These are phyloP conservation scores for Spencermartinsiella ligniputridi DNA, from an alignment of 1,139 yeast species.

Conservation along the genomic window DNA sequence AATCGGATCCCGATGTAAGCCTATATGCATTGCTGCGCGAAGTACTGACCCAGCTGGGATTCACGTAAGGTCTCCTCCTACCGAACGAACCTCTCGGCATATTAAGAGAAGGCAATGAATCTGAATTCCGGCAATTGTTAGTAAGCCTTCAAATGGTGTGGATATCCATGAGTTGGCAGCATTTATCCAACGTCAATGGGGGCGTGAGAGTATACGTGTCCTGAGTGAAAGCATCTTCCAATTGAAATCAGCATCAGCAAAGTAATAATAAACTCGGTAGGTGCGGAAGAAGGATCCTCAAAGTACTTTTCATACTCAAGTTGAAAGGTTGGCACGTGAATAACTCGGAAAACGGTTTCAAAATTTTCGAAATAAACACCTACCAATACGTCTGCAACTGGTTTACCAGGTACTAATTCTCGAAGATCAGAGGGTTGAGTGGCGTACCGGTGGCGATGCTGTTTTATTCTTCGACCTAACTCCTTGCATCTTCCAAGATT, in stretches of 20 bases:
- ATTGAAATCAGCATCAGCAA: slow-evolving; percentile 1
- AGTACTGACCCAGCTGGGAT: slow-evolving; percentile 1
- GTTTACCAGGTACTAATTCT: background rate
- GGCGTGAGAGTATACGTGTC: background rate
- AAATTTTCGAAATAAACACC: slow-evolving; percentile 2
- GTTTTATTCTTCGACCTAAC: background rate
- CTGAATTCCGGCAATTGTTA: slow-evolving; percentile 1
- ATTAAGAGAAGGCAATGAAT: slow-evolving; percentile 2
- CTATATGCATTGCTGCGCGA: slow-evolving; percentile 3
- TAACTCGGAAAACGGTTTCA: background rate
- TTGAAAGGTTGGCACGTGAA: slow-evolving; percentile 2
- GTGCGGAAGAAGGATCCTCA: background rate
- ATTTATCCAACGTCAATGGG: slow-evolving; percentile 1
- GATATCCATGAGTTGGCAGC: slow-evolving; percentile 1
- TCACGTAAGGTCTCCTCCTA: slow-evolving; percentile 3
- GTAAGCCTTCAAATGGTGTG: slow-evolving; percentile 1
- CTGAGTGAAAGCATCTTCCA: slow-evolving; percentile 2
- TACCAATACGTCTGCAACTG: background rate
- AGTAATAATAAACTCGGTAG: background rate
- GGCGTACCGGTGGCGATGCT: background rate
- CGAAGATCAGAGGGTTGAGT: background rate
- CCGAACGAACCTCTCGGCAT: background rate
- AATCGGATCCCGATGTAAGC: background rate
- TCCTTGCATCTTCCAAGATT: background rate
- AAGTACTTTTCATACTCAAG: slow-evolving; percentile 4